Percentiles rank a stretch among this genome's conserved stretches.
Evolutionary conservation across 169 alveolate genomes (phyloP).

Genomic region (Ichthyophthirius multifiliis): DNA sequence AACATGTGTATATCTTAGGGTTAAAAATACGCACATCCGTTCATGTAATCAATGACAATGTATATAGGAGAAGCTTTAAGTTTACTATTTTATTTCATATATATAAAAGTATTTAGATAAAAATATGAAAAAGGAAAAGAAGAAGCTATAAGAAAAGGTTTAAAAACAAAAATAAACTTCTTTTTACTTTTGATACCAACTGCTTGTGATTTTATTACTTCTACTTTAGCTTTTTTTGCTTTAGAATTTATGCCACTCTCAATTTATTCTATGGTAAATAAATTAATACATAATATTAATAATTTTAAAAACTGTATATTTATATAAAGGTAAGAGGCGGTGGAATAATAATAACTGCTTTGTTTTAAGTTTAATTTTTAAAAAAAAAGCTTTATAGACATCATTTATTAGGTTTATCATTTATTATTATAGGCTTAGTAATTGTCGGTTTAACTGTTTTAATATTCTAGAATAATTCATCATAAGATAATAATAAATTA

Average conservation of each 20-base stretch:
- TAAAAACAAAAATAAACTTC: constrained; percentile 46
- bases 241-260: constrained; percentile 46
- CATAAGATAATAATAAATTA: not conserved
- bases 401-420: constrained; percentile 20
- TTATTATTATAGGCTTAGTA: constrained; percentile 35
- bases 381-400: constrained; percentile 39
- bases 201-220: constrained; percentile 49
- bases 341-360: constrained; percentile 31
- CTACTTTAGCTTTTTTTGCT: constrained; percentile 56
- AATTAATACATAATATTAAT: not conserved
- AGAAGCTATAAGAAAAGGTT: constrained; percentile 19
- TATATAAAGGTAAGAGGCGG: constrained; percentile 43
- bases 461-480: not conserved
- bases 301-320: not conserved
- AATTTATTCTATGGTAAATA: constrained; percentile 44
- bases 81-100: constrained; percentile 15
- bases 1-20: not conserved
- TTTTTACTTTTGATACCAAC: constrained; percentile 55
- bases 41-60: constrained; percentile 48
- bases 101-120: not conserved
- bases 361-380: constrained; percentile 24
- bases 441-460: constrained; percentile 39
- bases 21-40: constrained; percentile 43
- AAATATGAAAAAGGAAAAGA: constrained; percentile 3
- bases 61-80: constrained; percentile 63